A percentile compares a stretch with the other conserved stretches of the same genome.
Conservation (phyloP, 768 basidiomycete species). For the Amylocystis lapponica region DNA sequence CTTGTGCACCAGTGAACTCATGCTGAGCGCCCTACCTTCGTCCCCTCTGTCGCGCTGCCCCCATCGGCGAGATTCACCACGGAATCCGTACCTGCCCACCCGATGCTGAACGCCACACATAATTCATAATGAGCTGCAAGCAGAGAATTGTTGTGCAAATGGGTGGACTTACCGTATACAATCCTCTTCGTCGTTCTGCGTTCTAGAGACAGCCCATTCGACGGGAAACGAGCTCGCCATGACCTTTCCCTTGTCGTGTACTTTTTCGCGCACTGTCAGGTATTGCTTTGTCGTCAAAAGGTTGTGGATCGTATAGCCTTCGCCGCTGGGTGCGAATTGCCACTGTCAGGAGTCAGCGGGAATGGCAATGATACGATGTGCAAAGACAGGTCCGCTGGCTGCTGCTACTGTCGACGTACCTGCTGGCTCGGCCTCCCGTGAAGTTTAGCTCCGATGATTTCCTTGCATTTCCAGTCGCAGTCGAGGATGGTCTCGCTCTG, state of each 20-base stretch:
- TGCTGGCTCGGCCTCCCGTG: slow-evolving; percentile 21
- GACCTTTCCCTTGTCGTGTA: slow-evolving; percentile 10
- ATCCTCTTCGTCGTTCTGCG: slow-evolving; percentile 10
- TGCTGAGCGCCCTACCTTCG: slow-evolving; percentile 21
- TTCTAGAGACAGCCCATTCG: slow-evolving; percentile 17
- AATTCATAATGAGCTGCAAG: too few relatives aligned
- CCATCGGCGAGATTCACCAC: slow-evolving; percentile 17
- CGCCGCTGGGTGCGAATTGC: slow-evolving; percentile 20
- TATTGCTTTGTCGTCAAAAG: too few relatives aligned
- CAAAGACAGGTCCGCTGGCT: slow-evolving; percentile 22
- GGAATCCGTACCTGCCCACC: slow-evolving; percentile 18
- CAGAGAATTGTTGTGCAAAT: too few relatives aligned
- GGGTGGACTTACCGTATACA: too few relatives aligned
- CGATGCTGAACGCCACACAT: too few relatives aligned
- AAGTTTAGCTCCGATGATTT: slow-evolving; percentile 17
- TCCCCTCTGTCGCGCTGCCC: too few relatives aligned
- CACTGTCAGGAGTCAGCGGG: slow-evolving; percentile 13
- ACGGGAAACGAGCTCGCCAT: slow-evolving; percentile 22
- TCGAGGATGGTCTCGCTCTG: slow-evolving; percentile 19
- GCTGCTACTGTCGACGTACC: too few relatives aligned
- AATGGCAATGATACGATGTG: too few relatives aligned
- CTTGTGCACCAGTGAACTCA: too few relatives aligned
- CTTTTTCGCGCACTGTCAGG: slow-evolving; percentile 18
- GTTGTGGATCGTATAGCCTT: slow-evolving; percentile 18
- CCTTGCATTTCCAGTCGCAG: slow-evolving; percentile 11